phyloP scores from a whole-genome alignment of 495 filamentous ascomycete genomes.

The Astrocystis sublimbata region DNA sequence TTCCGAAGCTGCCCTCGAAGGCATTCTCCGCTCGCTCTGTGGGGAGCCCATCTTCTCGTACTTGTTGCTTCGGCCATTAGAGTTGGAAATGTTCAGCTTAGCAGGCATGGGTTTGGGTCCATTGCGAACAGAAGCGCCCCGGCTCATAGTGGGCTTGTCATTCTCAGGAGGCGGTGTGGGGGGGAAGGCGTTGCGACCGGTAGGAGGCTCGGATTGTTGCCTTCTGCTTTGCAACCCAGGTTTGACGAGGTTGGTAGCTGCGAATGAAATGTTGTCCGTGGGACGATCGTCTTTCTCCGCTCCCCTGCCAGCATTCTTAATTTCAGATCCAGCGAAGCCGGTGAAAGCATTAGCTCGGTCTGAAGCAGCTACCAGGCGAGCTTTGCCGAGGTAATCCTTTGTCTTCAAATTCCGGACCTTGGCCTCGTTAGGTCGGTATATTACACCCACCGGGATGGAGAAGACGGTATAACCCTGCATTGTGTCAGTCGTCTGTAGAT shows the following conservation, averaged over 20 bases:
- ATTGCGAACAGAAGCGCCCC: constrained; percentile 56
- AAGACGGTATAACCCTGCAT: constrained; percentile 94
- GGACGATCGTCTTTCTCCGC: constrained; percentile 68
- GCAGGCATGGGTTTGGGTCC: constrained; percentile 54
- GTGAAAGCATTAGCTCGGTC: constrained; percentile 75
- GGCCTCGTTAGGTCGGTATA: constrained; percentile 94
- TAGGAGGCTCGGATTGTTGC: constrained; percentile 83
- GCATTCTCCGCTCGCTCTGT: constrained; percentile 42
- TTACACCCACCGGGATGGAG: constrained; percentile 92
- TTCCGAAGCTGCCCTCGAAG: constrained; percentile 39
- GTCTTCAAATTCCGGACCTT: constrained; percentile 98
- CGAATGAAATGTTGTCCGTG: constrained; percentile 79
- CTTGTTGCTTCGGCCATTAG: constrained; percentile 41
- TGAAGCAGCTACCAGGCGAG: constrained; percentile 87
- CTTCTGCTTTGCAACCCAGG: constrained; percentile 73
- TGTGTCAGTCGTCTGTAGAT: constrained; percentile 22
- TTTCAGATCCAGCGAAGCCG: constrained; percentile 72
- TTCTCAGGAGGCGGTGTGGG: constrained; percentile 93
- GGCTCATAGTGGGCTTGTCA: constrained; percentile 57
- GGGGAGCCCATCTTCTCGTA: constrained; percentile 52
- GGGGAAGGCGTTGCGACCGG: constrained; percentile 81
- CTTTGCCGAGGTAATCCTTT: constrained; percentile 96
- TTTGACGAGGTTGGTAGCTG: constrained; percentile 87
- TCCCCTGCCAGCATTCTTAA: constrained; percentile 55
- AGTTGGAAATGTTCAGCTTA: constrained; percentile 55